Evolutionary conservation across 495 filamentous ascomycete genomes (phyloP).

Genomic region (Penicillium roqueforti): DNA sequence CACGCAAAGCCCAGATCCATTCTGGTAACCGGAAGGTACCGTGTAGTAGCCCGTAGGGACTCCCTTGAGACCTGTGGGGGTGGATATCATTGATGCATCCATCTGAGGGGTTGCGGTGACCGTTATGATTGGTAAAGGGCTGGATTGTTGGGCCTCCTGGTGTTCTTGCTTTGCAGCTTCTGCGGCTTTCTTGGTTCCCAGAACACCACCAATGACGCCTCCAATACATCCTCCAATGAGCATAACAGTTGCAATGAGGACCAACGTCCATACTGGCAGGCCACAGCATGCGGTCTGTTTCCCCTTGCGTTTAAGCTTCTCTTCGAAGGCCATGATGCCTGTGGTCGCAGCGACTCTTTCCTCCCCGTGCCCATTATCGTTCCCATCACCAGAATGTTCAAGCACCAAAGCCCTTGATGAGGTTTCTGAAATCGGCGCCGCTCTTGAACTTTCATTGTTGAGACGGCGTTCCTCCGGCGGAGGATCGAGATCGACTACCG

Average conservation of each 20-base stretch:
- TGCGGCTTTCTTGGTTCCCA: conserved; percentile 40
- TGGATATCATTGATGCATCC: conserved; percentile 57
- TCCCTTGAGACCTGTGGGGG: conserved; percentile 53
- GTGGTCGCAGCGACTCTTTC: conserved; percentile 17
- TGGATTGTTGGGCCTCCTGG: conserved; percentile 9
- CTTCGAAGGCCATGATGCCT: conserved; percentile 45
- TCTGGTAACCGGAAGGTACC: conserved; percentile 55
- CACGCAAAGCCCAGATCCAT: conserved; percentile 64
- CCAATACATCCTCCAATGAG: conserved; percentile 53
- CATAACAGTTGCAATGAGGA: conserved; percentile 51
- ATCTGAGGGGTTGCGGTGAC: conserved; percentile 53
- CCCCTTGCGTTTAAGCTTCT: conserved; percentile 56
- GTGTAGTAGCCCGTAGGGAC: conserved; percentile 62
- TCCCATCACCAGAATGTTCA: conserved; percentile 10
- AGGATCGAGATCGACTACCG: conserved; percentile 21
- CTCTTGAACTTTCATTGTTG: conserved; percentile 17
- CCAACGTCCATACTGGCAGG: conserved; percentile 65
- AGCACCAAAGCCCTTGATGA: conserved; percentile 39
- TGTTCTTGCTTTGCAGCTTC: conserved; percentile 20
- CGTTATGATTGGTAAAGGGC: conserved; percentile 41
- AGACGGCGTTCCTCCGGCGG: conserved; percentile 23
- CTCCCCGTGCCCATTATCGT: conserved; percentile 8
- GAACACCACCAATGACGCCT: conserved; percentile 58
- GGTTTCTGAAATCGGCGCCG: conserved; percentile 40
- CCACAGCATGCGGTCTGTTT: conserved; percentile 58